Evolutionary conservation across 179 eudicot species (phyloP).

Genomic region (Beta macrorhiza): DNA sequence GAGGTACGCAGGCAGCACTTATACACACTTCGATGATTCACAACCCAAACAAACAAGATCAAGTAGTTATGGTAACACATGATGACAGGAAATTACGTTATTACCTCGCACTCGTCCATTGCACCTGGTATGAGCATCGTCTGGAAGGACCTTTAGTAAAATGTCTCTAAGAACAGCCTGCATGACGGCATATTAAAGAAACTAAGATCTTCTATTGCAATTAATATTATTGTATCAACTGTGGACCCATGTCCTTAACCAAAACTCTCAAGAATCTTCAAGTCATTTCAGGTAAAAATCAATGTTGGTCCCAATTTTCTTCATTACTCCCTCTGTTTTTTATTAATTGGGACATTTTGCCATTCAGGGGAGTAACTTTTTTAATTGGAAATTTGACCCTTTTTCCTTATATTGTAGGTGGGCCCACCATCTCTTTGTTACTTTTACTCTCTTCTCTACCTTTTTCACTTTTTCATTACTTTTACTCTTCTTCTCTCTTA

Average conservation of each 20-base stretch:
- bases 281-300: too few relatives aligned
- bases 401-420: too few relatives aligned
- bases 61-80: neutral
- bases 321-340: too few relatives aligned
- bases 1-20: neutral
- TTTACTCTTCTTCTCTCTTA: too few relatives aligned
- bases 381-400: too few relatives aligned
- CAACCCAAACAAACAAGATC: neutral
- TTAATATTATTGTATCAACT: neutral
- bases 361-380: too few relatives aligned
- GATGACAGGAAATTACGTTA: constrained; percentile 18
- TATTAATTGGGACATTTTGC: too few relatives aligned
- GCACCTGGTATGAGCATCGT: constrained; percentile 75
- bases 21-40: neutral
- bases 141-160: constrained; percentile 72
- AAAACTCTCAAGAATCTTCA: neutral
- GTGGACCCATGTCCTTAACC: neutral
- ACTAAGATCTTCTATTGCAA: constrained; percentile 8
- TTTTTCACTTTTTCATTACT: too few relatives aligned
- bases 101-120: constrained; percentile 96
- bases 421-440: too few relatives aligned
- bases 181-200: neutral
- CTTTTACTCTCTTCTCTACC: too few relatives aligned
- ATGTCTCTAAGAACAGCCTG: constrained; percentile 93
- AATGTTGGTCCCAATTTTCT: too few relatives aligned